Evolutionary conservation across 306 rosid genomes (phyloP).

Genomic region (Mucuna pruriens): DNA sequence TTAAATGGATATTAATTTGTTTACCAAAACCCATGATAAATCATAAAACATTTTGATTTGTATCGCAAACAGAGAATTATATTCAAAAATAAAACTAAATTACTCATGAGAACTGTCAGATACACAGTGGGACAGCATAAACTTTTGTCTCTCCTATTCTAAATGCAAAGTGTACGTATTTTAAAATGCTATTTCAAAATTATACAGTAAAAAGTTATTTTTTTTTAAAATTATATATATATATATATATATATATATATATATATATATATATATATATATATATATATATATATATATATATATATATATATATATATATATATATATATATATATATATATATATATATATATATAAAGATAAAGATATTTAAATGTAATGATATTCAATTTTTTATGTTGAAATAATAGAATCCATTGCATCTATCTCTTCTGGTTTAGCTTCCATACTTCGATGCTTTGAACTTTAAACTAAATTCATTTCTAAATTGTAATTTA

Average conservation of each 20-base stretch:
- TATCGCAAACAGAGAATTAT: background rate
- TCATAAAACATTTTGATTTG: background rate
- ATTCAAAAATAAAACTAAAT: background rate
- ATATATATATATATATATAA: no score
- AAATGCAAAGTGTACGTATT: background rate
- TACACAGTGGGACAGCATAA: background rate
- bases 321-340: no score
- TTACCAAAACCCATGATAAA: background rate
- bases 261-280: no score
- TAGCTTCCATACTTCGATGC: background rate
- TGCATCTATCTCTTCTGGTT: background rate
- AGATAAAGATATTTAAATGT: no score
- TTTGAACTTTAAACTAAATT: background rate
- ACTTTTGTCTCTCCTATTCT: background rate
- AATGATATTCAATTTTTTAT: no score
- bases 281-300: no score
- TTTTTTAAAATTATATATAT: no score
- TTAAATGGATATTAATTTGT: background rate
- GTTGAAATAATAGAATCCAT: no score
- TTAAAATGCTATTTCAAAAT: background rate
- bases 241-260: no score
- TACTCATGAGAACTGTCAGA: background rate
- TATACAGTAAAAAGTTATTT: no score
- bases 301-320: no score
- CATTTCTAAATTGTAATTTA: background rate